phyloP scores from a whole-genome alignment of 805 yeast genomes.

The Debaryomyces hansenii region DNA sequence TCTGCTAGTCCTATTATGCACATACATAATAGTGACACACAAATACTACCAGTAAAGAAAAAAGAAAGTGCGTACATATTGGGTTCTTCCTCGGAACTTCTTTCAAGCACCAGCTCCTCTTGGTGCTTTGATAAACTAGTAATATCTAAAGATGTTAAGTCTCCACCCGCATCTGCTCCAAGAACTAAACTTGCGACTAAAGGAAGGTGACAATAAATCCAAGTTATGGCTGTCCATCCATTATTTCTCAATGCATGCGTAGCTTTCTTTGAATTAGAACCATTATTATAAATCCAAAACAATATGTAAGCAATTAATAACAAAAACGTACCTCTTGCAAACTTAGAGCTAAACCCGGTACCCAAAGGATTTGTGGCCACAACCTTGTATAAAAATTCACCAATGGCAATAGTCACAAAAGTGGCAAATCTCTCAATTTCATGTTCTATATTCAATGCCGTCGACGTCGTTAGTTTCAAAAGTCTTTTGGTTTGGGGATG shows the following conservation, averaged over 20 bases:
- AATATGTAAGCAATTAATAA: conserved; percentile 49
- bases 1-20: conserved; percentile 45
- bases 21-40: conserved; percentile 42
- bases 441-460: conserved; percentile 66
- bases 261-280: conserved; percentile 49
- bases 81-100: conserved; percentile 27
- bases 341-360: conserved; percentile 41
- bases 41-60: conserved; percentile 54
- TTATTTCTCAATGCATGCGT: conserved; percentile 55
- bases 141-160: conserved; percentile 34
- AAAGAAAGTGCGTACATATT: conserved; percentile 43
- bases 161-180: conserved; percentile 62
- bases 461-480: conserved; percentile 45
- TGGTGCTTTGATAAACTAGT: conserved; percentile 3
- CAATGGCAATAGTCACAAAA: conserved; percentile 63
- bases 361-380: conserved; percentile 52
- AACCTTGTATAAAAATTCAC: conserved; percentile 57
- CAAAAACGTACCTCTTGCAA: conserved; percentile 50
- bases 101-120: conserved; percentile 4
- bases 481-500: conserved; percentile 50
- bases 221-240: conserved; percentile 44
- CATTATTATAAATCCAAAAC: conserved; percentile 55
- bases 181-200: conserved; percentile 51
- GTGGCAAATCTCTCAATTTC: conserved; percentile 62
- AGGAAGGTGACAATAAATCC: conserved; percentile 51